These are phyloP conservation scores for Allium sativum DNA, from an alignment of 106 monocot genomes.

Conservation along the genomic window DNA sequence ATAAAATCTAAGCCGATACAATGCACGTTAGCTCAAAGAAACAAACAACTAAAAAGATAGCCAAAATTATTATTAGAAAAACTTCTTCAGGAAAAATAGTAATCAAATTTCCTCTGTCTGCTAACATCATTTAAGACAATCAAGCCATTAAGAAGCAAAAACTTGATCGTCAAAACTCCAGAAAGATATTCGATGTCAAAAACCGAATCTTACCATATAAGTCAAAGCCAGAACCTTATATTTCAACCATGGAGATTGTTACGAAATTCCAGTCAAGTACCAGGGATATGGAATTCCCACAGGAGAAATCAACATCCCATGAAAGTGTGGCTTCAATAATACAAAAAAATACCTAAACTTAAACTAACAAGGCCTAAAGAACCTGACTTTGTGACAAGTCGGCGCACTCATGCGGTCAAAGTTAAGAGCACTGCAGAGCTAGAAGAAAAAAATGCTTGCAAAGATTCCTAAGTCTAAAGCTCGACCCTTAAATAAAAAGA, in stretches of 20 bases:
- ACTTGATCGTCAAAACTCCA: slow-evolving; percentile 45
- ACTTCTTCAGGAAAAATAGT: slow-evolving; percentile 18
- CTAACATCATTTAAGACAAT: slow-evolving; percentile 68
- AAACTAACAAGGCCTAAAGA: slow-evolving; percentile 89
- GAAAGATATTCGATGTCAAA: slow-evolving; percentile 78
- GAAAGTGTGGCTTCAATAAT: slow-evolving; percentile 26
- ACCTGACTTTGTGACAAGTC: slow-evolving; percentile 64
- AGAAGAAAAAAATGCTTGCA: slow-evolving; percentile 88
- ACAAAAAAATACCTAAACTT: slow-evolving; percentile 57
- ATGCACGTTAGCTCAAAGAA: slow-evolving; percentile 17
- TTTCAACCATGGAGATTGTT: slow-evolving; percentile 65
- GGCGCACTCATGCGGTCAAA: slow-evolving; percentile 64
- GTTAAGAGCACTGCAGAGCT: slow-evolving; percentile 84
- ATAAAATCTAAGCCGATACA: neutral
- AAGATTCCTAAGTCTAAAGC: slow-evolving; percentile 95
- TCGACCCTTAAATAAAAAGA: slow-evolving; percentile 85
- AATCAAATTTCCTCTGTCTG: slow-evolving; percentile 21
- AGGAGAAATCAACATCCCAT: slow-evolving; percentile 26
- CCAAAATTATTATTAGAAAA: slow-evolving; percentile 12
- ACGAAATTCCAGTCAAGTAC: slow-evolving; percentile 71
- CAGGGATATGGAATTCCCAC: slow-evolving; percentile 47
- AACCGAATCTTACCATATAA: slow-evolving; percentile 55
- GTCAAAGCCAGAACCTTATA: slow-evolving; percentile 41
- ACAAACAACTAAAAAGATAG: slow-evolving; percentile 30
- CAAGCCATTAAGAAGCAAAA: slow-evolving; percentile 87